These are phyloP conservation scores for Stipa capillata DNA, from an alignment of 176 grass and related monocot species.

Conservation along the genomic window DNA sequence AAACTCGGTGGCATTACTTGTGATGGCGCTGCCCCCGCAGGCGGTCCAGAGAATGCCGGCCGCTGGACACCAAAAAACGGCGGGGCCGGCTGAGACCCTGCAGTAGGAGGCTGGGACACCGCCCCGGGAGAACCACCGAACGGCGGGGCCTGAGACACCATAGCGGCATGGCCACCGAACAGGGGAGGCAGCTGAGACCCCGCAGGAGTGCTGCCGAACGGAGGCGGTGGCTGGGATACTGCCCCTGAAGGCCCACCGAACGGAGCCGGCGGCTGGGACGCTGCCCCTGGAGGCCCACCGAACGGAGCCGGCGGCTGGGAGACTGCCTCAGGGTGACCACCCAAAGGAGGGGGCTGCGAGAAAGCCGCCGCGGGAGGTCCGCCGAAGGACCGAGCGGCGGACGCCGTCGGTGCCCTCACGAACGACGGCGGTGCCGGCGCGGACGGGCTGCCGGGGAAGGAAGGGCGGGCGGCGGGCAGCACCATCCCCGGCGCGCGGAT, in stretches of 20 bases:
- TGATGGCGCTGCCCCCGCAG: not conserved
- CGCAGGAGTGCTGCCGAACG: not conserved
- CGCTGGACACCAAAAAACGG: not conserved
- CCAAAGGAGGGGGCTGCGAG: not conserved
- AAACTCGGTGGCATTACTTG: constrained; percentile 22
- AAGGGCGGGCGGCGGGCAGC: not conserved
- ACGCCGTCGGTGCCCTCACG: not conserved
- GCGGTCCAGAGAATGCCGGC: constrained; percentile 11
- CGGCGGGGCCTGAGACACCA: not conserved
- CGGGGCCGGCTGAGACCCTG: constrained; percentile 2
- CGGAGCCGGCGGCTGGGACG: not conserved
- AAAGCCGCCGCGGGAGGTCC: not conserved
- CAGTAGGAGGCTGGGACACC: not conserved
- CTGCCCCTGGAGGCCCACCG: constrained; percentile 20
- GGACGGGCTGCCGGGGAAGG: not conserved
- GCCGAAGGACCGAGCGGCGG: not conserved
- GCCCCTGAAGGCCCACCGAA: not conserved
- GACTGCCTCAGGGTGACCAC: not conserved
- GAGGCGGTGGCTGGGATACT: not conserved
- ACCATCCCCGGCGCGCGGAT: not conserved
- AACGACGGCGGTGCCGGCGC: not conserved
- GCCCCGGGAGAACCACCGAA: not conserved
- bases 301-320: constrained; percentile 10
- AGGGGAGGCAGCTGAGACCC: not conserved
- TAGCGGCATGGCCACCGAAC: not conserved